Percentiles rank a stretch among this genome's conserved stretches.
phyloP scores from a whole-genome alignment of 345 rosid species.

The Gossypium australe region DNA sequence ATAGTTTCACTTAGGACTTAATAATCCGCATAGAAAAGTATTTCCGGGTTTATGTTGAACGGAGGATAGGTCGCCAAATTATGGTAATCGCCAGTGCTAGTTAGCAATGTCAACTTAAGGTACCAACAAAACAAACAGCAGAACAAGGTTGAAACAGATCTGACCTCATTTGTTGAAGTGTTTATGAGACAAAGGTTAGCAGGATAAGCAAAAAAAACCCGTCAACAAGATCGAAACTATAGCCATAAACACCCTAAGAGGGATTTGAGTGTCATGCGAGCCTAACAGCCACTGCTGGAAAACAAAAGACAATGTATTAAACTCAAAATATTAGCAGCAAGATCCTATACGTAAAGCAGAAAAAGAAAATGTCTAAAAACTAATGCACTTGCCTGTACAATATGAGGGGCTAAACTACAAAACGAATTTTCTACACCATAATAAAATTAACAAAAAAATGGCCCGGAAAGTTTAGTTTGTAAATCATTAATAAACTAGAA shows the following conservation, averaged over 20 bases:
- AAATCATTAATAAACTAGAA: background rate
- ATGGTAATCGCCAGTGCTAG: background rate
- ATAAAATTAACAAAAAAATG: background rate
- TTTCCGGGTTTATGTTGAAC: background rate
- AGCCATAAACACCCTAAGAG: constrained; percentile 49
- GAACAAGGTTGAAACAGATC: background rate
- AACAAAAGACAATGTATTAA: background rate
- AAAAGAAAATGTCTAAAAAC: background rate
- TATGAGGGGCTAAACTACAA: background rate
- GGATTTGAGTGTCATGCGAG: background rate
- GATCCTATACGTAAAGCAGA: background rate
- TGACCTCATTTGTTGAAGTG: constrained; percentile 86
- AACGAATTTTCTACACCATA: background rate
- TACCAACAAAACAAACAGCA: background rate
- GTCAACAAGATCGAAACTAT: constrained; percentile 65
- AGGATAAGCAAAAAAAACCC: constrained; percentile 76
- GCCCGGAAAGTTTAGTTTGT: background rate
- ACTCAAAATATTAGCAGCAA: background rate
- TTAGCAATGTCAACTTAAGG: background rate
- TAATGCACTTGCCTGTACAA: background rate
- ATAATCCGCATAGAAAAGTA: background rate
- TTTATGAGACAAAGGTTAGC: constrained; percentile 70
- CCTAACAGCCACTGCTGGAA: constrained; percentile 9
- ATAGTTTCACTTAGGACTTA: background rate
- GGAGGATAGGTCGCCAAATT: background rate